These are phyloP conservation scores for Karstenula rhodostoma DNA, from an alignment of 2,329 filamentous ascomycete genomes.

Conservation along the genomic window DNA sequence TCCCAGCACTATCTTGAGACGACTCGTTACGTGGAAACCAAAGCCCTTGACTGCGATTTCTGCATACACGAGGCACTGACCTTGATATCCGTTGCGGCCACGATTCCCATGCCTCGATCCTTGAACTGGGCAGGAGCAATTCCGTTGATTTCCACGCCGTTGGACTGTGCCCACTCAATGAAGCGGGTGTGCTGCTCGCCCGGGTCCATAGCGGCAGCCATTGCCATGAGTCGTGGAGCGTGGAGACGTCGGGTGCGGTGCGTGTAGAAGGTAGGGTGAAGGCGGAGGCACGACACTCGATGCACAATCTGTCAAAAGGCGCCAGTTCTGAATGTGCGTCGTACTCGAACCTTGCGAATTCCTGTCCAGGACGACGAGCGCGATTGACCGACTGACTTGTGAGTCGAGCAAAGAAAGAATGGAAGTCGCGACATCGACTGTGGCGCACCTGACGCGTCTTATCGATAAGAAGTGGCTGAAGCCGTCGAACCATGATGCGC, in stretches of 20 bases:
- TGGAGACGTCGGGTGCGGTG: background rate
- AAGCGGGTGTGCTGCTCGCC: conserved; percentile 62
- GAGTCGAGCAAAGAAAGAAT: conserved; percentile 2
- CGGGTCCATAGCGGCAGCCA: conserved; percentile 44
- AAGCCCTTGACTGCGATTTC: background rate
- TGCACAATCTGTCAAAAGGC: background rate
- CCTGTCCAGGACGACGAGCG: background rate
- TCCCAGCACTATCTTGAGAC: background rate
- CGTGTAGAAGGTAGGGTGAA: background rate
- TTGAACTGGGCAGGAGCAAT: conserved; percentile 73
- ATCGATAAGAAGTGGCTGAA: conserved; percentile 27
- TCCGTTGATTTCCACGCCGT: conserved; percentile 72
- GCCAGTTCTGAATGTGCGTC: background rate
- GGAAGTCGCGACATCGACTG: conserved; percentile 1
- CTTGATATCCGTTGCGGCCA: conserved; percentile 72
- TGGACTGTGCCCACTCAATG: conserved; percentile 70
- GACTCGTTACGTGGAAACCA: background rate
- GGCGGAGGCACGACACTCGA: too few species aligned
- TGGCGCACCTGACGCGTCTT: background rate
- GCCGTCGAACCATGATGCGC: conserved; percentile 18
- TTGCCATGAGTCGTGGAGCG: conserved; percentile 9
- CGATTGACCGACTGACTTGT: background rate
- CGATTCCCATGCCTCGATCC: conserved; percentile 79
- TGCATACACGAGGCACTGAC: conserved; percentile 54
- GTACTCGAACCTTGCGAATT: background rate